Percentiles rank a stretch among this genome's conserved stretches.
Conservation (phyloP, 179 eudicot species). For the Kewa caespitosa region DNA sequence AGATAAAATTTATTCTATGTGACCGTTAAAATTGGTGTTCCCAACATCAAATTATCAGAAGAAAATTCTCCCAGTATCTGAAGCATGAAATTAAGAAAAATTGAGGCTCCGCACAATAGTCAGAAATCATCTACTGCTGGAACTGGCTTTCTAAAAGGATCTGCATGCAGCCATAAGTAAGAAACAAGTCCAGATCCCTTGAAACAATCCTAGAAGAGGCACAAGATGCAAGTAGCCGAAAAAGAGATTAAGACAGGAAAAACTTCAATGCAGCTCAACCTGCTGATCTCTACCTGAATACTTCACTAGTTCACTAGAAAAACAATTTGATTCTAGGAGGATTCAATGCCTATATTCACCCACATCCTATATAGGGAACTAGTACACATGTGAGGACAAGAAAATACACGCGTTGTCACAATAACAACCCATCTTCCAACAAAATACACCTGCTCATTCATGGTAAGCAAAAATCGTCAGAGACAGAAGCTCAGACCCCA, state of each 20-base stretch:
- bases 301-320: neutral
- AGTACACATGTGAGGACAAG: neutral
- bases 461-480: neutral
- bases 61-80: neutral
- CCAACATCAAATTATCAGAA: too few relatives aligned
- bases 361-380: neutral
- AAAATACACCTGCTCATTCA: slow-evolving; percentile 2
- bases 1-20: neutral
- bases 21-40: too few relatives aligned
- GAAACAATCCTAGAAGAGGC: neutral
- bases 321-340: neutral
- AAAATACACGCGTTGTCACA: neutral
- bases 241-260: neutral
- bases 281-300: neutral
- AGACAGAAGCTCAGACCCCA: neutral
- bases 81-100: neutral
- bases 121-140: neutral
- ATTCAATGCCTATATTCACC: neutral
- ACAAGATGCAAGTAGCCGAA: neutral
- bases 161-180: neutral
- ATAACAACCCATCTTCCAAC: neutral
- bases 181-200: neutral
- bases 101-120: neutral
- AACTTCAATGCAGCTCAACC: neutral
- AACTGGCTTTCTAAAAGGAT: neutral